These are phyloP conservation scores for Rhodamnia rubescens DNA, from an alignment of 345 rosid species.

Conservation along the genomic window DNA sequence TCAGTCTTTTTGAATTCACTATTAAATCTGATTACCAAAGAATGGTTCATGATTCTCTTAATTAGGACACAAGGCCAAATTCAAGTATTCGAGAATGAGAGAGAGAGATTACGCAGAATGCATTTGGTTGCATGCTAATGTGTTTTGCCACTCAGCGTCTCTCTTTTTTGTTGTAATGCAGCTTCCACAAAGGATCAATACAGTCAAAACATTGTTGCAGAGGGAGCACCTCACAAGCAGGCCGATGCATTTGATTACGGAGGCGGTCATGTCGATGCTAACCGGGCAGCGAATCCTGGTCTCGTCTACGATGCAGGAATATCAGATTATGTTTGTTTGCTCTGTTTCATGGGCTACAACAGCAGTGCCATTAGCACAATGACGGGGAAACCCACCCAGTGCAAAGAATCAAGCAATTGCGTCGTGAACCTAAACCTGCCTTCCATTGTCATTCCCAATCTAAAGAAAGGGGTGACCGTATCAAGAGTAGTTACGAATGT, in stretches of 20 bases:
- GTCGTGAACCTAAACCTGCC: conserved; percentile 51
- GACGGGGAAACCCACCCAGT: conserved; percentile 19
- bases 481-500: conserved; percentile 65
- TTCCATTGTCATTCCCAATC: conserved; percentile 54
- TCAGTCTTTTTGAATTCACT: not conserved
- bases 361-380: conserved; percentile 36
- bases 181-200: conserved; percentile 39
- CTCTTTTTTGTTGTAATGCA: conserved; percentile 1
- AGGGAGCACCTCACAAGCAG: conserved; percentile 46
- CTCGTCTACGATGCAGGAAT: conserved; percentile 38
- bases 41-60: not conserved
- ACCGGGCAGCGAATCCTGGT: conserved; percentile 40
- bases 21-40: not conserved
- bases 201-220: conserved; percentile 28
- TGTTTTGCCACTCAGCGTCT: not conserved
- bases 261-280: conserved; percentile 55
- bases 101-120: not conserved
- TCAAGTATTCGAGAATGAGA: not conserved
- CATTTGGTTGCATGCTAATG: not conserved
- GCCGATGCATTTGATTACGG: conserved; percentile 64
- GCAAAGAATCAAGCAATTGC: conserved; percentile 20
- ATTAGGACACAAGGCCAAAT: not conserved
- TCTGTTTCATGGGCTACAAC: conserved; percentile 53
- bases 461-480: conserved; percentile 26
- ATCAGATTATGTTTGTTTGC: conserved; percentile 37